Conservation (phyloP, 2,329 filamentous ascomycete genomes). For the Pezicula carpinea region DNA sequence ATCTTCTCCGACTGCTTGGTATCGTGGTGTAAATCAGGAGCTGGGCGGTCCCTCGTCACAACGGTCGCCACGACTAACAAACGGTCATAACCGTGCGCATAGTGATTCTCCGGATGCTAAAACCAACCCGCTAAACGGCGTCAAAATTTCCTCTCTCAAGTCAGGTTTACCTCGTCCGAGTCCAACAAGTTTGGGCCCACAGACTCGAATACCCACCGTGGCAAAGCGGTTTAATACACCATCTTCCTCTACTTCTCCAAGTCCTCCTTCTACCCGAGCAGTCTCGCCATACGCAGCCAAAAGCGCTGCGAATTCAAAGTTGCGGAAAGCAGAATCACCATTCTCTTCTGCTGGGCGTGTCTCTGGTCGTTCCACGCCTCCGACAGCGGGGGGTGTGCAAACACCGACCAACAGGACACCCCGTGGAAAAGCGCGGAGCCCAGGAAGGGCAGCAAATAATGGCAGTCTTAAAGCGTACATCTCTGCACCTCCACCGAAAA, state of each 20-base stretch:
- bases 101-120: conserved; percentile 51
- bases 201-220: conserved; percentile 23
- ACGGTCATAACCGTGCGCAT: conserved; percentile 46
- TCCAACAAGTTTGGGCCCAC: conserved; percentile 5
- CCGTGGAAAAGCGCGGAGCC: conserved; percentile 17
- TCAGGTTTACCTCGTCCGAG: conserved; percentile 9
- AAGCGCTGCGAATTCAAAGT: conserved; percentile 30
- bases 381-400: conserved; percentile 31
- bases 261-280: conserved; percentile 48
- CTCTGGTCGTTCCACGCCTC: conserved; percentile 12
- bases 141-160: conserved; percentile 22
- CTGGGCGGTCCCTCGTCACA: conserved; percentile 32
- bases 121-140: conserved; percentile 24
- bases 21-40: conserved; percentile 41
- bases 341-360: conserved; percentile 26
- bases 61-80: conserved; percentile 24
- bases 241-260: conserved; percentile 36
- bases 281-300: conserved; percentile 49
- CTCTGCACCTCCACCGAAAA: conserved; percentile 62
- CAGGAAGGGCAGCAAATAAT: conserved; percentile 30
- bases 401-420: conserved; percentile 32
- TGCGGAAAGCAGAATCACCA: conserved; percentile 19
- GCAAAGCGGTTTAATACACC: conserved; percentile 31
- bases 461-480: conserved; percentile 71
- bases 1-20: conserved; percentile 64